These are phyloP conservation scores for Yamadazyma sp. DNA, from an alignment of 1,139 yeast species.

Conservation along the genomic window DNA sequence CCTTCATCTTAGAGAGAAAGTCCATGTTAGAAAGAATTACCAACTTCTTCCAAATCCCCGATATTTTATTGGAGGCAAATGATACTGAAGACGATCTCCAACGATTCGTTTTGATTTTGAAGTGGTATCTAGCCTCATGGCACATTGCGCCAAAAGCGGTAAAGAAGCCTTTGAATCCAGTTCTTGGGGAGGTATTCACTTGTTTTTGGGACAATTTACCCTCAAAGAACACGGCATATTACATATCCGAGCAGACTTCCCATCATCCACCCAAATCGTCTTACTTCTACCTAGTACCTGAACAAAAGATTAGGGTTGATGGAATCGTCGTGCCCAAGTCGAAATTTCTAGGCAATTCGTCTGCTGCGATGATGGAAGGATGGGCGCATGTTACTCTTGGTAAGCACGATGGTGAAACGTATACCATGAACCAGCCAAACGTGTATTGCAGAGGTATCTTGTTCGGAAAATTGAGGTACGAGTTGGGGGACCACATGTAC, in stretches of 20 bases:
- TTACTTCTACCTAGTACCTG: constrained; percentile 85
- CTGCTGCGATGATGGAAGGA: constrained; percentile 98
- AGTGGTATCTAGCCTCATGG: constrained; percentile 95
- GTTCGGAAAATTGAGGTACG: constrained; percentile 86
- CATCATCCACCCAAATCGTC: constrained; percentile 99
- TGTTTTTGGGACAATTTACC: constrained; percentile 91
- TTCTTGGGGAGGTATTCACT: constrained; percentile 84
- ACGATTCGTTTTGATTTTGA: constrained; percentile 70
- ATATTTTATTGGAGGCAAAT: constrained; percentile 70
- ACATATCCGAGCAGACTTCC: constrained; percentile 89
- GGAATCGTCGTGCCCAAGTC: constrained; percentile 88
- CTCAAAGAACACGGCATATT: constrained; percentile 65
- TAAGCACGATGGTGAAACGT: constrained; percentile 61
- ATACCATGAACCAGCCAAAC: constrained; percentile 87
- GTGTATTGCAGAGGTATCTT: constrained; percentile 93
- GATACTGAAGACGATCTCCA: constrained; percentile 53
- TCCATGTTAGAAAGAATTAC: constrained; percentile 96
- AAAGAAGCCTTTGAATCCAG: constrained; percentile 93
- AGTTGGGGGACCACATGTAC: constrained; percentile 86
- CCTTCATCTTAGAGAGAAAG: constrained; percentile 90
- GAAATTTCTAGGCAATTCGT: constrained; percentile 87
- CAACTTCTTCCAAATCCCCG: constrained; percentile 83
- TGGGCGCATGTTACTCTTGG: constrained; percentile 69
- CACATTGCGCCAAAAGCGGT: constrained; percentile 98
- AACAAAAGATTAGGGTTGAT: constrained; percentile 77